phyloP scores from a whole-genome alignment of 495 filamentous ascomycete species.

The Hyphodiscus hymeniophilus region DNA sequence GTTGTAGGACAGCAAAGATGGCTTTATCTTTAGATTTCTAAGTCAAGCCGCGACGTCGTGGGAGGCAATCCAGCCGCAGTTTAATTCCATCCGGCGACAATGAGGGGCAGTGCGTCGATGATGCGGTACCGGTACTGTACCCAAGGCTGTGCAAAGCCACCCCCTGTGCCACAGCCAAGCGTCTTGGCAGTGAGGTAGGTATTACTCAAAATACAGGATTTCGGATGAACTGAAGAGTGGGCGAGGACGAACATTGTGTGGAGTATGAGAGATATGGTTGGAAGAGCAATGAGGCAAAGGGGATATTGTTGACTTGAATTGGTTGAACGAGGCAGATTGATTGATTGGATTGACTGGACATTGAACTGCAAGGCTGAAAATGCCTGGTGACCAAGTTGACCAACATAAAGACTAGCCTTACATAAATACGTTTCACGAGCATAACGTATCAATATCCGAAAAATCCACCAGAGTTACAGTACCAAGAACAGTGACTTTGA shows the following conservation, averaged over 20 bases:
- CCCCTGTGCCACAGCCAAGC: constrained; percentile 5
- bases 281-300: background rate
- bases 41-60: background rate
- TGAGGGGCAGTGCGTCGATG: constrained; percentile 8
- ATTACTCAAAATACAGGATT: background rate
- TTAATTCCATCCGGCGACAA: background rate
- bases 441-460: no score
- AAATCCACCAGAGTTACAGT: no score
- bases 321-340: no score
- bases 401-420: no score
- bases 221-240: background rate
- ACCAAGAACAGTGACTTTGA: no score
- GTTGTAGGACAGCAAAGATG: constrained; percentile 1
- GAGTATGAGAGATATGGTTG: background rate
- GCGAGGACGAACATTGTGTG: no score
- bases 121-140: no score
- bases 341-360: background rate
- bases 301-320: no score
- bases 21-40: no score
- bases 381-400: background rate
- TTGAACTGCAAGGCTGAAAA: background rate
- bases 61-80: background rate
- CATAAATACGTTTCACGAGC: no score
- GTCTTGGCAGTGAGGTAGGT: constrained; percentile 3
- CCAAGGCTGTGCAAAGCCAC: background rate